Base-by-base conservation (phyloP, 768 basidiomycete genomes). In the Tylopilus balloui region DNA sequence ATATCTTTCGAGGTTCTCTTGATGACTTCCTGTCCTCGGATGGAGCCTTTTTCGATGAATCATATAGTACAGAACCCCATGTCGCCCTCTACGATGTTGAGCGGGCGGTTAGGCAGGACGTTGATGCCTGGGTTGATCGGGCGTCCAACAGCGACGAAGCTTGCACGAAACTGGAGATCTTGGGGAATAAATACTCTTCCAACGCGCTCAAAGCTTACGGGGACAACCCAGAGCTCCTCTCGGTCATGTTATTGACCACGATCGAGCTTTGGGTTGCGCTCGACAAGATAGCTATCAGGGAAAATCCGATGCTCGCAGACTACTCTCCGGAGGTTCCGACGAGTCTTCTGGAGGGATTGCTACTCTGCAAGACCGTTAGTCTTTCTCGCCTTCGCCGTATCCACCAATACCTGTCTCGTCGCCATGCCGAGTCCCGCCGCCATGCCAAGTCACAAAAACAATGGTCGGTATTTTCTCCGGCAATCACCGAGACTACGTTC, bases 201-300 rank as follows among this genome's bases (percentile, higher is more conserved):
- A 47, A 57, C 1, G 68, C 74, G 1, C 24, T 41, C 20, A 25
- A n/a, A 0, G 45, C 55, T 7, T 75, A 74, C 42, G 42, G 45
- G 13, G 51, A 54, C 19, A 74, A 67, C 37, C 70, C 74, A 8
- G 74, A 77, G 48, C 42, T 53, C n/a, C 36, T 55, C 5, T 69
- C 68, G 11, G 46, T 71, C 15, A 73, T 78, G 69, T 53, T 79
- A 28, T 61, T 80, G 42, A 73, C 73, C 5, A 50, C 72, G 27
- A 55, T 78, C 20, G 71, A 76, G 25, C 62, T 80, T 15, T 80
- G 79, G 78, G 63, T 74, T 1, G 73, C 71, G 0, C 61, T 79
- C 6, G 78, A 80, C 53, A 66, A 53, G 21, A 27, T 73, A 13
- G 66, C 59, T 2, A 57, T 71, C 17, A 34, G 32, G 15, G 59